A percentile compares a stretch with the other conserved stretches of the same genome.
Evolutionary conservation across 768 basidiomycete species (phyloP).

Genomic region (Termitomyces sp.): DNA sequence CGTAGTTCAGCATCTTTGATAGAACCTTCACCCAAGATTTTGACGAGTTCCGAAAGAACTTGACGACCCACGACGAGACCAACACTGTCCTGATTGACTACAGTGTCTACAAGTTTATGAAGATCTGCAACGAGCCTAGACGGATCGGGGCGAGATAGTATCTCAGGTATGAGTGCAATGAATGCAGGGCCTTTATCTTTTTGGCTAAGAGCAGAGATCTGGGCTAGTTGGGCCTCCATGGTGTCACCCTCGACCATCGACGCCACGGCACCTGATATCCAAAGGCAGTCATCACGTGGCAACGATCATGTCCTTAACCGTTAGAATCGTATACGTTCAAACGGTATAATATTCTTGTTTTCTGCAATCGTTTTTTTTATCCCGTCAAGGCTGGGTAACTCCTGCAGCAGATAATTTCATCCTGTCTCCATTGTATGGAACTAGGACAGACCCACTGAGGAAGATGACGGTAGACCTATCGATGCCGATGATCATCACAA

Average conservation of each 20-base stretch:
- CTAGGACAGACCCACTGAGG: too few relatives aligned
- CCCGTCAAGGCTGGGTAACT: neutral
- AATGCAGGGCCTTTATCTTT: conserved; percentile 84
- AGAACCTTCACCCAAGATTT: conserved; percentile 51
- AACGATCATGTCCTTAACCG: too few relatives aligned
- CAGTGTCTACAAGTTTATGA: conserved; percentile 71
- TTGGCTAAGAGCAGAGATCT: conserved; percentile 62
- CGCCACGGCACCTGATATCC: neutral
- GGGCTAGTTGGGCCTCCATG: conserved; percentile 68
- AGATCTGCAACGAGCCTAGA: conserved; percentile 50
- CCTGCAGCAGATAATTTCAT: neutral
- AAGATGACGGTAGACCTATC: too few relatives aligned
- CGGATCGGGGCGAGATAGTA: conserved; percentile 50
- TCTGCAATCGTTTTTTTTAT: neutral
- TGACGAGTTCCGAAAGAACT: conserved; percentile 82
- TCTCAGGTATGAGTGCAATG: conserved; percentile 61
- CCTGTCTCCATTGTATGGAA: too few relatives aligned
- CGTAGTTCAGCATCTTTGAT: conserved; percentile 53
- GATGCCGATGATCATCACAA: neutral
- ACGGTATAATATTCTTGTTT: neutral
- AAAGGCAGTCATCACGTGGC: neutral
- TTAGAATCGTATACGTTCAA: too few relatives aligned
- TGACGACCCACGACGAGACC: conserved; percentile 88
- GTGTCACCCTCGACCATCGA: neutral
- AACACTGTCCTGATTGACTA: conserved; percentile 76